These are phyloP conservation scores for Phytophthora nicotianae DNA, from an alignment of 352 stramenopile species.

Conservation along the genomic window DNA sequence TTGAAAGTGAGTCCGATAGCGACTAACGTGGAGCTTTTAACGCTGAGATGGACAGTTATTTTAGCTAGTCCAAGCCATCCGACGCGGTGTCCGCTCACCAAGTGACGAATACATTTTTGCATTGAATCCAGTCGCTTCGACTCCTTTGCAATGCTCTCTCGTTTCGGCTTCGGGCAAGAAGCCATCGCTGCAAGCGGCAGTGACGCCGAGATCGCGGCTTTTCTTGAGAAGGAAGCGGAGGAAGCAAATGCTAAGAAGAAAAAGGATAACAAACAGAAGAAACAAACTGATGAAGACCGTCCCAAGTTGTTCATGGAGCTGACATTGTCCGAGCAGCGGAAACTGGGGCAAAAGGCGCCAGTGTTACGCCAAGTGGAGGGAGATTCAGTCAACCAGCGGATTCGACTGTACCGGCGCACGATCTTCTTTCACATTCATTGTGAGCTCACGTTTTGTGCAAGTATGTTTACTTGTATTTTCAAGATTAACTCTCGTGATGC, in stretches of 20 bases:
- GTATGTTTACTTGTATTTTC: background rate
- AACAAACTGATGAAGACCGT: conserved; percentile 38
- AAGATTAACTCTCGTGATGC: background rate
- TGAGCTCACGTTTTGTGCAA: conserved; percentile 16
- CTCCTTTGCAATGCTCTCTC: conserved; percentile 18
- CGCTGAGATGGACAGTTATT: conserved; percentile 5
- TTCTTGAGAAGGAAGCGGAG: conserved; percentile 54
- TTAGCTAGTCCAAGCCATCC: conserved; percentile 3
- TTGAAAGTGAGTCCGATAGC: conserved; percentile 23
- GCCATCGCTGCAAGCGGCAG: conserved; percentile 26
- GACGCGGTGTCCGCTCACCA: conserved; percentile 8
- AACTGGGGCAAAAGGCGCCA: conserved; percentile 61
- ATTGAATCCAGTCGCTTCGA: conserved; percentile 9
- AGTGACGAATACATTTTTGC: conserved; percentile 30
- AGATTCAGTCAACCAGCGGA: conserved; percentile 68
- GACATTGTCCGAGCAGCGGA: conserved; percentile 62
- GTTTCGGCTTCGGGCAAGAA: conserved; percentile 21
- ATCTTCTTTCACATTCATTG: conserved; percentile 85
- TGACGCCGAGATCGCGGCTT: conserved; percentile 55
- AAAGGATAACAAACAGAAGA: conserved; percentile 31
- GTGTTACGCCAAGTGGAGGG: conserved; percentile 75
- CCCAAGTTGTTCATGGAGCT: conserved; percentile 80
- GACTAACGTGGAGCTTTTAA: conserved; percentile 18
- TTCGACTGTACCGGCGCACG: conserved; percentile 69
- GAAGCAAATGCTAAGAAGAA: conserved; percentile 44